Base-by-base conservation (phyloP, 495 filamentous ascomycete genomes). In the Penicillium angulare region DNA sequence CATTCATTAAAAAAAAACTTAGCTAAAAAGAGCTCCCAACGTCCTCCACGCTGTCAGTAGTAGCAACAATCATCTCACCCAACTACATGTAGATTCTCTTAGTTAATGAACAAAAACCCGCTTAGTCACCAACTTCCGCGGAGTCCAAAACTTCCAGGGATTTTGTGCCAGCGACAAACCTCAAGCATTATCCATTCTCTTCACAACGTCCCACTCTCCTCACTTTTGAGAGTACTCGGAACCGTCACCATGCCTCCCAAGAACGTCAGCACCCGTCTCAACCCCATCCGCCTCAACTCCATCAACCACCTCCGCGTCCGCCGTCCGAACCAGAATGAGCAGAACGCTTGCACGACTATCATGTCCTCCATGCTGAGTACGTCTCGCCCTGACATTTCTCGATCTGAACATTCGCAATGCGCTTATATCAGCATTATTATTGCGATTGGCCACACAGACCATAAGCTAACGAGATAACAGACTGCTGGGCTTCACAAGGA, bases 401-500 rank as follows among this genome's bases (percentile, higher is more conserved):
- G 17, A 24, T 6, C 12, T 9, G 3, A 18, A 18, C 5, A 9
- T 35, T 7, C 10, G 4, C 43, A 24, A 8, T 16, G 22, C 12
- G 13, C 20, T 21, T 47, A 5, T 42, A 2, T 7, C 13, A 20
- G 2, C 7, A 40, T 13, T n/a, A n/a, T n/a, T n/a, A n/a, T n/a
- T n/a, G n/a, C n/a, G n/a, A n/a, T n/a, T n/a, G n/a, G n/a, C n/a
- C n/a, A n/a, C n/a, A n/a, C n/a, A n/a, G n/a, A n/a, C n/a, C n/a
- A n/a, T n/a, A n/a, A n/a, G 35, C 47, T 49, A 32, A 49, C 47
- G 21, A 40, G 1, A 10, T 22, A 16, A 62, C 59, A 96, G 91
- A 87, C 57, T 98, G 93, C 72, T 98, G 93, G 93, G 93, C 93
- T 2, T 96, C 92, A 1, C 77, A 86, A 10, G 91, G 91, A 48